Evolutionary conservation across 352 stramenopile genomes (phyloP), one percentile per base, ranked within the genome.

Genomic region (Thraustochytrium striatum): DNA sequence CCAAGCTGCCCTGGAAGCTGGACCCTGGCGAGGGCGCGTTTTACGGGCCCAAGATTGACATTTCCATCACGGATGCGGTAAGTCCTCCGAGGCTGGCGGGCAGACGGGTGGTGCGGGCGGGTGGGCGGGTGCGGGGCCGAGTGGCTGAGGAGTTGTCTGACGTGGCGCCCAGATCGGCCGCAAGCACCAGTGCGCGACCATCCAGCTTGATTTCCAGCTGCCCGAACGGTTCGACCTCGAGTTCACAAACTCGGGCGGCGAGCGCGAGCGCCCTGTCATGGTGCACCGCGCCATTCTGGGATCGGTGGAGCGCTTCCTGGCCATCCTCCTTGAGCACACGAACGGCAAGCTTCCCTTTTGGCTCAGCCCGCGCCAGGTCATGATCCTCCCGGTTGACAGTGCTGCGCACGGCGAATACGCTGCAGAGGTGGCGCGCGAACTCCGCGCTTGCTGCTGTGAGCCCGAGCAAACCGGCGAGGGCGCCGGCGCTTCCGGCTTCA

Each of bases 41-140:
- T 86, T 99, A 99, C 87, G 96, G 96, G 25, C 96, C 96, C 9
- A 99, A 99, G 88, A 98, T 99, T 86, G 96, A 99, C 88, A 98
- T 99, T 83, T 98, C 98, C 88, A 91, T 97, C 2, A 94, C 94
- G 83, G 96, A 99, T 87, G 93, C 94, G 35, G 89, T n/a, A n/a
- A n/a, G n/a, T n/a, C n/a, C n/a, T n/a, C n/a, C n/a, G n/a, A n/a
- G n/a, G n/a, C n/a, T n/a, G n/a, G n/a, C n/a, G n/a, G n/a, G n/a
- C n/a, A n/a, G n/a, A n/a, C n/a, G n/a, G n/a, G n/a, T n/a, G n/a
- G n/a, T n/a, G n/a, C n/a, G n/a, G n/a, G n/a, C n/a, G n/a, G n/a
- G n/a, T n/a, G n/a, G n/a, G n/a, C n/a, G n/a, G n/a, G n/a, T n/a
- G n/a, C n/a, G n/a, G n/a, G n/a, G n/a, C n/a, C n/a, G n/a, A n/a